Conservation (phyloP, 2,329 filamentous ascomycete genomes). For the Fusarium agapanthi region DNA sequence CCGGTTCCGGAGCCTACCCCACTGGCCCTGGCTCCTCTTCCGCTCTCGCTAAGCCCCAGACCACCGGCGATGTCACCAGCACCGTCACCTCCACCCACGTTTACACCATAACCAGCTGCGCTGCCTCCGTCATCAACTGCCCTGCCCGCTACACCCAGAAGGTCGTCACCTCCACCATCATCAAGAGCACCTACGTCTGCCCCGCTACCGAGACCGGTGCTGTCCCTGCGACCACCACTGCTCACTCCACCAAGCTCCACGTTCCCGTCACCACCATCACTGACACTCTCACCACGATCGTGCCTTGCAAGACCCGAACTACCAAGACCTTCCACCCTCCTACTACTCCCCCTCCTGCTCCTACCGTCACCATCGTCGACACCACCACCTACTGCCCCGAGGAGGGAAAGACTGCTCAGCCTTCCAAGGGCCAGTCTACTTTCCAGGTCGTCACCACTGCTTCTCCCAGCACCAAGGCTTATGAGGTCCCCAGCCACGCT, state of each 20-base stretch:
- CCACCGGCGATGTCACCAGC: conserved; percentile 33
- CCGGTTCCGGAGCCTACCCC: background rate
- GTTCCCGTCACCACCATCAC: conserved; percentile 36
- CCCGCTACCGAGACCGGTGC: conserved; percentile 31
- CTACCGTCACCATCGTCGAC: conserved; percentile 36
- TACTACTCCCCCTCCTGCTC: conserved; percentile 22
- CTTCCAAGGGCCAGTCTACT: background rate
- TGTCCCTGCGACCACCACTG: conserved; percentile 10
- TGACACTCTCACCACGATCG: conserved; percentile 39
- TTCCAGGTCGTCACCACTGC: conserved; percentile 6
- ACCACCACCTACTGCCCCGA: conserved; percentile 28
- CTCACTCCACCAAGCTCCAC: conserved; percentile 6
- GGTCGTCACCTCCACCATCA: conserved; percentile 41
- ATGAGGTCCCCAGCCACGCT: background rate
- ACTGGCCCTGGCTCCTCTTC: background rate
- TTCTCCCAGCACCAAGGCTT: background rate
- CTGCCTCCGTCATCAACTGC: conserved; percentile 51
- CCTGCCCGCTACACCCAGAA: conserved; percentile 48
- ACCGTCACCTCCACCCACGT: conserved; percentile 38
- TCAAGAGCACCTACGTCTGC: conserved; percentile 36
- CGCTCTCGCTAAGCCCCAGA: background rate
- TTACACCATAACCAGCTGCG: conserved; percentile 50
- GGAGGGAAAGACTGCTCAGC: conserved; percentile 7
- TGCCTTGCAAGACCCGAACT: conserved; percentile 38
- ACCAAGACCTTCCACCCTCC: conserved; percentile 40